Evolutionary conservation across 1,284 basidiomycete species (phyloP), one percentile per base, ranked within the genome.

Genomic region (Trichosporon inkin): DNA sequence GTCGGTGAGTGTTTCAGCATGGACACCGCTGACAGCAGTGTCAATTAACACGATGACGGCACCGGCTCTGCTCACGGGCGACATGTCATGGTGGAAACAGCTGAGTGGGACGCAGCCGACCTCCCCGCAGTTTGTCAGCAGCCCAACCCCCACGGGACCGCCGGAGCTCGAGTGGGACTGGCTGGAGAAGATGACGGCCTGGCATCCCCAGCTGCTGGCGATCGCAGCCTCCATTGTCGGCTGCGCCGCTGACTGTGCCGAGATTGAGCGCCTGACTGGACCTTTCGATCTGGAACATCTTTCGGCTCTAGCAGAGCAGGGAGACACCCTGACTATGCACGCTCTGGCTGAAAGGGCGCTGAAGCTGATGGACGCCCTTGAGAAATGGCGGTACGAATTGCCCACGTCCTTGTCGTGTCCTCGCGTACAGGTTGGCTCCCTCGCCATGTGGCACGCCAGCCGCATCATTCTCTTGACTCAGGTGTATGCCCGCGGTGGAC

Each of bases 361-460:
- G 13, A 20, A 17, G 11, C 38, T 24, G 8, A 35, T 20, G 16
- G 24, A 7, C 38, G 38, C 39, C 17, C 53, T 55, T 16, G 37
- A 55, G 8, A 24, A 16, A 6, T 55, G 53, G 53, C 38, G 53
- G 5, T 55, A 55, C 38, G 53, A 55, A 28, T 22, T 41, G 10
- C 38, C 53, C 22, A 55, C 53, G 7, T 4, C 24, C 10, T 19
- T 7, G 39, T 61, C 17, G 38, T 36, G 20, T 37, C 49, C 59
- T 24, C 49, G 70, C 17, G 67, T 64, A 0, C 41, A 55, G 38
- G 63, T 65, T 28, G 71, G 71, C 2, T 66, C 62, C 7, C 39
- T 71, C 41, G 68, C 70, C 22, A 53, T 66, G 5, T 74, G 72
- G 72, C 63, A 72, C 55, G 67, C 62, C 1, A 60, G 68, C 28